A percentile compares a stretch with the other conserved stretches of the same genome.
Conservation (phyloP, 2,329 filamentous ascomycete genomes). For the Stemphylium beticola region DNA sequence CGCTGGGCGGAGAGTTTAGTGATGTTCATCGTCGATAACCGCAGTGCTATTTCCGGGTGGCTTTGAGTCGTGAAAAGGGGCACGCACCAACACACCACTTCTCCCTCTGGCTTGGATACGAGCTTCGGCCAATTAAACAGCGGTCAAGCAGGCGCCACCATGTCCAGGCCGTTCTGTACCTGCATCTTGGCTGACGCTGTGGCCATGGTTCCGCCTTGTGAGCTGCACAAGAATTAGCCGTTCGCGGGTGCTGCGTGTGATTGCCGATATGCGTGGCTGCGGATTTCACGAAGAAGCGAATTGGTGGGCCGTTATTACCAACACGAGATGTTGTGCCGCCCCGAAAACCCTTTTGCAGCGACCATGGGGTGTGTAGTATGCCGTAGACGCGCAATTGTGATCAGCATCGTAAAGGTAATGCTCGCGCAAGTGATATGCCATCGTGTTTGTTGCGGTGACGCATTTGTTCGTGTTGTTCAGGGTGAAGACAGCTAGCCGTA, state of each 20-base stretch:
- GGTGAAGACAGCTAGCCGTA: conserved; percentile 7
- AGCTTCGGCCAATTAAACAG: conserved; percentile 23
- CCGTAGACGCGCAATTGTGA: neutral
- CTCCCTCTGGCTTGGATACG: conserved; percentile 21
- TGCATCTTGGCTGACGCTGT: conserved; percentile 25
- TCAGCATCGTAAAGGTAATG: neutral
- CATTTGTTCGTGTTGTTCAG: conserved; percentile 13
- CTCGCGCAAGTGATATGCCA: conserved; percentile 7
- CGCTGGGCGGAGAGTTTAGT: conserved; percentile 12
- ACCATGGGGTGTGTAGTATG: neutral
- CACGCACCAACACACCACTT: conserved; percentile 18
- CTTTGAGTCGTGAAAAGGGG: conserved; percentile 21
- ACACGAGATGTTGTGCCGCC: conserved; percentile 1
- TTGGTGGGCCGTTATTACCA: conserved; percentile 3
- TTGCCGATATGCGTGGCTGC: conserved; percentile 12
- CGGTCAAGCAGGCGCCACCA: conserved; percentile 10
- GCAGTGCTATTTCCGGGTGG: conserved; percentile 4
- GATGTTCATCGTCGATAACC: conserved; percentile 8
- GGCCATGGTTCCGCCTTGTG: conserved; percentile 24
- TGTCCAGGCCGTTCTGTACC: conserved; percentile 28
- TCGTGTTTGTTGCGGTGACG: conserved; percentile 18
- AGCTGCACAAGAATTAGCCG: conserved; percentile 25
- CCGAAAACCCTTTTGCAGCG: neutral
- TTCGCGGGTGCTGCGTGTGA: conserved; percentile 18
- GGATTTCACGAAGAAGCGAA: neutral